Evolutionary conservation across 768 basidiomycete genomes (phyloP), one percentile per base, ranked within the genome.

Genomic region (Tulasnella sp.): DNA sequence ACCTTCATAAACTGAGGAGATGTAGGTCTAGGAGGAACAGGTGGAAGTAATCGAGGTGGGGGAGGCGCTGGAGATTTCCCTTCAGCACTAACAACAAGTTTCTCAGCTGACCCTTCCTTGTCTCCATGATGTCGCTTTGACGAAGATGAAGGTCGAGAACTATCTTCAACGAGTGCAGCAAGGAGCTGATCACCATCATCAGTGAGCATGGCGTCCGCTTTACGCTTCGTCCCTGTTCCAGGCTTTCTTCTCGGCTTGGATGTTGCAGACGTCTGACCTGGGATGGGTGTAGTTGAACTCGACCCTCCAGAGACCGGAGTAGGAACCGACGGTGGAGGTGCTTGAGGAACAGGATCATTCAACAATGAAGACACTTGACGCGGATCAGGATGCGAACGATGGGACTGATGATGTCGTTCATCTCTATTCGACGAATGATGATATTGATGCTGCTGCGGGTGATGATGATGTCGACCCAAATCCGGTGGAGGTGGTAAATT

Each of bases 381-480:
- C 19, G 34, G 34, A 35, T 35, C 34, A 12, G 34, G 12, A 12
- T 12, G 12, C 34, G 34, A 19, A 19, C 12, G 34, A 19, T 35
- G 19, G 12, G 12, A 12, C 34, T 34, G 31, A 29, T 34, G 32
- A 22, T 34, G 24, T 12, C 45, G 32, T 47, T 24, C 45, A 29
- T 22, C 45, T 47, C 35, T 34, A 19, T 47, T 34, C 31, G 34
- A 12, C 12, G 24, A 34, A 24, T 47, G 32, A 19, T 2, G 45
- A 31, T 20, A 28, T 24, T 45, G 44, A 32, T 47, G 45, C 24
- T 29, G n/a, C 15, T 29, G 45, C 20, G 27, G 45, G 28, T 34
- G 45, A 31, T 47, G 45, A 22, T 22, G 45, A 47, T 29, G 45
- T 24, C 28, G 45, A 47, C n/a, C n/a, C n/a, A n/a, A n/a, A n/a